These are phyloP conservation scores for Tranzscheliella williamsii DNA, from an alignment of 1,284 basidiomycete genomes.

Conservation along the genomic window DNA sequence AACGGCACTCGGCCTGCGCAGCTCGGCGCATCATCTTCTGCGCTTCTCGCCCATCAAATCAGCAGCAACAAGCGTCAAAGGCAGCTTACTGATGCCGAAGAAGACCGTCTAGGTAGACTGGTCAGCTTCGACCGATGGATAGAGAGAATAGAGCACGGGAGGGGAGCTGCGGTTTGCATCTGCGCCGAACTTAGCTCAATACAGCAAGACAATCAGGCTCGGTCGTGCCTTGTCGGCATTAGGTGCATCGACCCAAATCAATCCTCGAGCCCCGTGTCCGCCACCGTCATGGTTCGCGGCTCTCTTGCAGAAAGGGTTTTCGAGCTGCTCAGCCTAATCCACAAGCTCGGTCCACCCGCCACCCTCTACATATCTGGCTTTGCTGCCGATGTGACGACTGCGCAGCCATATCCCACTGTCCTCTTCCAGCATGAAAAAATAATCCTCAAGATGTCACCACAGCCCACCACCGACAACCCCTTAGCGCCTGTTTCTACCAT, in stretches of 20 bases:
- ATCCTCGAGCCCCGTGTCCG: background rate
- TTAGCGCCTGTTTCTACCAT: slow-evolving; percentile 17
- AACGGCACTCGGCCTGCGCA: background rate
- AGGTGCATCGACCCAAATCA: slow-evolving; percentile 5
- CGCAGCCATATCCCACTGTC: background rate
- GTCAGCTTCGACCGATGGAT: slow-evolving; percentile 20
- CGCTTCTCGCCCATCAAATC: background rate
- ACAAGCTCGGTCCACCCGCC: slow-evolving; percentile 14
- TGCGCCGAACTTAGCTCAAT: slow-evolving; percentile 7
- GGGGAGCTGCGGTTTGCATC: slow-evolving; percentile 34
- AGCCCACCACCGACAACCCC: slow-evolving; percentile 8
- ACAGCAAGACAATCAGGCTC: background rate
- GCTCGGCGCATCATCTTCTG: background rate
- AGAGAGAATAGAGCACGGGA: slow-evolving; percentile 21
- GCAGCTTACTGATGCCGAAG: slow-evolving; percentile 10
- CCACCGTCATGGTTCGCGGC: slow-evolving; percentile 4
- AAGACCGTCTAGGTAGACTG: slow-evolving; percentile 29
- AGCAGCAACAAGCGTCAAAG: slow-evolving; percentile 6
- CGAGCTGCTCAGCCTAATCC: slow-evolving; percentile 12
- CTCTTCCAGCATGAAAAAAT: slow-evolving; percentile 4
- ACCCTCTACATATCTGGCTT: slow-evolving; percentile 24
- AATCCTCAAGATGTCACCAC: slow-evolving; percentile 25
- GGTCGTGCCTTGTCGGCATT: background rate
- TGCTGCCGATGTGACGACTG: slow-evolving; percentile 3
- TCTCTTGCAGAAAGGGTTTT: slow-evolving; percentile 10